phyloP scores from a whole-genome alignment of 2,329 filamentous ascomycete genomes.

The Penicillium frequentans region DNA sequence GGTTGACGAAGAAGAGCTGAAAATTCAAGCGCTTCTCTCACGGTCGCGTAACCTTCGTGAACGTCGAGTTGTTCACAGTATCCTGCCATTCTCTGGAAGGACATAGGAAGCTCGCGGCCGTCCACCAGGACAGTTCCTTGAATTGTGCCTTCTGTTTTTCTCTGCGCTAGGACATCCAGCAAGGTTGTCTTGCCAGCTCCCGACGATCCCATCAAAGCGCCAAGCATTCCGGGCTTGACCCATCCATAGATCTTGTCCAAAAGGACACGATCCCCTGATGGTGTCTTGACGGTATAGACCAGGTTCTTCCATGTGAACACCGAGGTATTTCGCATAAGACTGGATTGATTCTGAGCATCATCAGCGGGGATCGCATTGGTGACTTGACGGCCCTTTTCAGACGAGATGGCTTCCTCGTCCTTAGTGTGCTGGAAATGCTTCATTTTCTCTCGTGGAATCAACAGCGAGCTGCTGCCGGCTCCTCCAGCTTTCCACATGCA shows the following conservation, averaged over 20 bases:
- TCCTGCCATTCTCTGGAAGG: slow-evolving; percentile 67
- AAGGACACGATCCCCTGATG: slow-evolving; percentile 55
- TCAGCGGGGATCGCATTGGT: slow-evolving; percentile 2
- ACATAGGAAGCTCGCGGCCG: slow-evolving; percentile 57
- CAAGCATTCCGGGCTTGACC: slow-evolving; percentile 73
- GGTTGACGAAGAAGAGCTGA: slow-evolving; percentile 63
- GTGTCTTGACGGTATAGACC: slow-evolving; percentile 66
- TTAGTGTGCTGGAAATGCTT: slow-evolving; percentile 45
- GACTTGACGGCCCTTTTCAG: slow-evolving; percentile 1
- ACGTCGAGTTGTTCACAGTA: slow-evolving; percentile 71
- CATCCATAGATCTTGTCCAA: slow-evolving; percentile 71
- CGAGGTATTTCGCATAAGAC: slow-evolving; percentile 62
- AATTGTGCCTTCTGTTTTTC: slow-evolving; percentile 64
- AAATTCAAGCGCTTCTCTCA: slow-evolving; percentile 66
- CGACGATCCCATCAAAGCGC: slow-evolving; percentile 75
- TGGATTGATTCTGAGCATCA: slow-evolving; percentile 28
- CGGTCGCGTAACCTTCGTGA: slow-evolving; percentile 65
- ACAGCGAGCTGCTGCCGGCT: slow-evolving; percentile 54
- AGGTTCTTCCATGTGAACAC: slow-evolving; percentile 76
- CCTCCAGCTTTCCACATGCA: slow-evolving; percentile 56
- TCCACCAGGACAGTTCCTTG: slow-evolving; percentile 67
- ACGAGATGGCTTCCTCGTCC: slow-evolving; percentile 22
- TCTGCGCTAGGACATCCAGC: slow-evolving; percentile 71
- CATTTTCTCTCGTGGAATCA: slow-evolving; percentile 64
- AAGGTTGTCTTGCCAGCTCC: slow-evolving; percentile 76